These are phyloP conservation scores for Cladophialophora yegresii DNA, from an alignment of 2,329 filamentous ascomycete genomes.

Conservation along the genomic window DNA sequence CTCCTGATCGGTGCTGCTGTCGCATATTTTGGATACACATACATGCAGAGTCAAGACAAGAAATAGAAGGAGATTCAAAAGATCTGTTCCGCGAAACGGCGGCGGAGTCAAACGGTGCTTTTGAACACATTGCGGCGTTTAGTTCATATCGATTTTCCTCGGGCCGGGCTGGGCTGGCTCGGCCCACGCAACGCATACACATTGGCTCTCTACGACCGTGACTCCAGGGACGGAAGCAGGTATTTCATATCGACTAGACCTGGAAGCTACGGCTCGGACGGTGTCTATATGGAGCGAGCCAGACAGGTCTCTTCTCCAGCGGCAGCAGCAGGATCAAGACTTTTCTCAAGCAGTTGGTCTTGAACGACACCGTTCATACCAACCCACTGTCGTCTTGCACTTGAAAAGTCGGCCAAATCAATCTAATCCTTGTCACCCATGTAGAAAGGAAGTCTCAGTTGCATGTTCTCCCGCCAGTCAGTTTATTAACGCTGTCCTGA, in stretches of 20 bases:
- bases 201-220: neutral
- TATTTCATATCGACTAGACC: neutral
- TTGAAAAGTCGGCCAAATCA: neutral
- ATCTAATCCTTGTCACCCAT: neutral
- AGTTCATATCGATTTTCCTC: neutral
- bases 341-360: neutral
- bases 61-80: slow-evolving; percentile 31
- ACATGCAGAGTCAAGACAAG: slow-evolving; percentile 64
- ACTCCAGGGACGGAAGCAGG: neutral
- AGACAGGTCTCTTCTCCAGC: neutral
- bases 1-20: slow-evolving; percentile 73
- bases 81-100: neutral
- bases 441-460: neutral
- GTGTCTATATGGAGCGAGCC: neutral
- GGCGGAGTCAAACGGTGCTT: neutral
- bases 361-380: neutral
- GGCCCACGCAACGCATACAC: neutral
- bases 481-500: neutral
- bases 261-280: neutral
- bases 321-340: neutral
- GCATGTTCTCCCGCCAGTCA: neutral
- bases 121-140: neutral
- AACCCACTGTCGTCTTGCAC: neutral
- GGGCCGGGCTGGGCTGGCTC: neutral
- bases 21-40: slow-evolving; percentile 83